Conservation (phyloP, 805 yeast species). For the Sugiyamaella smithiae region DNA sequence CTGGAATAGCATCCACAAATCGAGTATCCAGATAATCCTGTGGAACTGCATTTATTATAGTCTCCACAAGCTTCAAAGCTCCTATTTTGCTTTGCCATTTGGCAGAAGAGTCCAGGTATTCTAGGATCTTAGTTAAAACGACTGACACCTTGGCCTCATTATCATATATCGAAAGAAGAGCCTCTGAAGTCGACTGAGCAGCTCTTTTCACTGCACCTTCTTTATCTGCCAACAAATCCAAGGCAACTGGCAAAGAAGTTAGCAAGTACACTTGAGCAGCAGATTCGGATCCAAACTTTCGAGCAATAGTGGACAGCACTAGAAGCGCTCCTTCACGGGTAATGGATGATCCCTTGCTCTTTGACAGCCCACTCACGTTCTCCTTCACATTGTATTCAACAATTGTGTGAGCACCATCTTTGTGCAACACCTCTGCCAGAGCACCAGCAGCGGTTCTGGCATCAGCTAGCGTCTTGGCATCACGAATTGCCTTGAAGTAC, state of each 20-base stretch:
- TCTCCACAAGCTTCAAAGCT: conserved; percentile 71
- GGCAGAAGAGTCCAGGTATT: conserved; percentile 73
- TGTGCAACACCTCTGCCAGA: conserved; percentile 49
- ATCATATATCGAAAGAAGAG: conserved; percentile 67
- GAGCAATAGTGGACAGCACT: conserved; percentile 55
- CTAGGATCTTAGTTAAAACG: conserved; percentile 58
- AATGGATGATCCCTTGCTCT: conserved; percentile 69
- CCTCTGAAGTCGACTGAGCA: conserved; percentile 74
- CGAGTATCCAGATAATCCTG: conserved; percentile 80
- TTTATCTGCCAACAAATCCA: conserved; percentile 79
- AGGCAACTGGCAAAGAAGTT: conserved; percentile 58
- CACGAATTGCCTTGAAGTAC: conserved; percentile 49
- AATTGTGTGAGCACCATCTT: conserved; percentile 47
- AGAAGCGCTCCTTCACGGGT: conserved; percentile 76
- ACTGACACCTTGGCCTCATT: conserved; percentile 74
- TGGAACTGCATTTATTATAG: conserved; percentile 73
- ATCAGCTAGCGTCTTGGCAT: conserved; percentile 51
- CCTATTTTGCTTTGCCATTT: conserved; percentile 91
- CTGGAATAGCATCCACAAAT: conserved; percentile 76
- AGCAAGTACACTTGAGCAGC: conserved; percentile 75
- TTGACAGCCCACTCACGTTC: conserved; percentile 60
- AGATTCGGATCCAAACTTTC: conserved; percentile 60
- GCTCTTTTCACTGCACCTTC: conserved; percentile 82
- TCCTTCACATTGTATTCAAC: conserved; percentile 65
- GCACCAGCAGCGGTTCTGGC: conserved; percentile 52